A percentile compares a stretch with the other conserved stretches of the same genome.
Conservation (phyloP, 768 basidiomycete genomes). For the Fomitopsis serialis region DNA sequence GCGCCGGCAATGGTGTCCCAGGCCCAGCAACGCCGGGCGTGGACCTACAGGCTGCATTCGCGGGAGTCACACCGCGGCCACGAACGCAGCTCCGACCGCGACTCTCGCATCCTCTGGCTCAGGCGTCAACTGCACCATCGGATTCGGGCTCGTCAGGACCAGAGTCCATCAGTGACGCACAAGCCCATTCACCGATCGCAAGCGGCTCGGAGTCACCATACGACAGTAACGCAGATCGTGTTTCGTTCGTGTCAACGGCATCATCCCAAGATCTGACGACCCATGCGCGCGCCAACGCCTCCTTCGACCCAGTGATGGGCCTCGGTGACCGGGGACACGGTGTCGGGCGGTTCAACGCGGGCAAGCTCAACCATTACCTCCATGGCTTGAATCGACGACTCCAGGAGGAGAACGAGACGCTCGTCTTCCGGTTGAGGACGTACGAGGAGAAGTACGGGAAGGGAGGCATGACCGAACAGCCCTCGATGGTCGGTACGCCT, state of each 20-base stretch:
- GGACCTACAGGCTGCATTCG: constrained; percentile 49
- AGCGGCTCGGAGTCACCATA: constrained; percentile 30
- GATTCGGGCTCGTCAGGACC: constrained; percentile 19
- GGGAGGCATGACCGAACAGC: constrained; percentile 4
- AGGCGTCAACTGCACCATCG: constrained; percentile 29
- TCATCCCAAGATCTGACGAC: constrained; percentile 87
- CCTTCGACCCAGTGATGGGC: constrained; percentile 81
- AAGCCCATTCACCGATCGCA: neutral
- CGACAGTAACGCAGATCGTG: constrained; percentile 45
- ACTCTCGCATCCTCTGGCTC: constrained; percentile 63
- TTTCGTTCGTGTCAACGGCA: constrained; percentile 74
- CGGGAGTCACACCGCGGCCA: constrained; percentile 60
- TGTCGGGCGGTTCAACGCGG: constrained; percentile 76
- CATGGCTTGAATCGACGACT: constrained; percentile 79
- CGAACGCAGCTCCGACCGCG: constrained; percentile 32
- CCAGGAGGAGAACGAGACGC: constrained; percentile 77
- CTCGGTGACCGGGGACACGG: constrained; percentile 62
- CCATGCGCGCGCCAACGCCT: constrained; percentile 75
- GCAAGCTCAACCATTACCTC: constrained; percentile 80
- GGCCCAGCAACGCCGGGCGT: constrained; percentile 25
- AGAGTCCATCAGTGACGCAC: constrained; percentile 6
- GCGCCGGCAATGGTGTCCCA: constrained; percentile 6
- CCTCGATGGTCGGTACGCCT: constrained; percentile 4
- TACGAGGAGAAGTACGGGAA: constrained; percentile 42
- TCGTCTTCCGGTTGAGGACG: constrained; percentile 48